Evolutionary conservation across 2,329 filamentous ascomycete species (phyloP).

Genomic region (Cercospora janseana): DNA sequence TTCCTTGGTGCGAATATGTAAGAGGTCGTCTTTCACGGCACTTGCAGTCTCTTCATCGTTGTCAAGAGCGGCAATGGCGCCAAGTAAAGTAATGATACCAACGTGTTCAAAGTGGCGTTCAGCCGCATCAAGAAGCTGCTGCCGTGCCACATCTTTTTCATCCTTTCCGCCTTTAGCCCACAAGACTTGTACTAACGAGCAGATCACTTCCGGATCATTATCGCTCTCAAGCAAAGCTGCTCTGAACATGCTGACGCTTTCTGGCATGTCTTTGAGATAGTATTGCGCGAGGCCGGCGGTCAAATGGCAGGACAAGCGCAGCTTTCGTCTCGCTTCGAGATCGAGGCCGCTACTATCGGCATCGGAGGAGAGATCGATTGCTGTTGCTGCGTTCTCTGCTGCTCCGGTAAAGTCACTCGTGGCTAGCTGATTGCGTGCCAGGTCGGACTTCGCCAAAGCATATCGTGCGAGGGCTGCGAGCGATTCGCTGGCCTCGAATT

Average conservation of each 20-base stretch:
- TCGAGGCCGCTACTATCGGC: slow-evolving; percentile 63
- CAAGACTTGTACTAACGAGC: slow-evolving; percentile 82
- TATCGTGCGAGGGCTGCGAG: slow-evolving; percentile 69
- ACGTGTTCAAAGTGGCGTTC: slow-evolving; percentile 73
- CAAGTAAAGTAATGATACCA: slow-evolving; percentile 75
- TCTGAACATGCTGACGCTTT: slow-evolving; percentile 76
- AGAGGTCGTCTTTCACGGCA: slow-evolving; percentile 75
- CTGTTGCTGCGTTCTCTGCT: slow-evolving; percentile 75
- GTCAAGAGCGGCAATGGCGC: slow-evolving; percentile 79
- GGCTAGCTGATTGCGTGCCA: slow-evolving; percentile 80
- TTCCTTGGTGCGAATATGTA: slow-evolving; percentile 66
- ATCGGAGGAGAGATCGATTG: slow-evolving; percentile 74
- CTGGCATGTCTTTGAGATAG: slow-evolving; percentile 62
- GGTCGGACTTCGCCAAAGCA: slow-evolving; percentile 79
- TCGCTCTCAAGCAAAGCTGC: slow-evolving; percentile 73
- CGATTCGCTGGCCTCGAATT: slow-evolving; percentile 83
- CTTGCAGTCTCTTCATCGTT: slow-evolving; percentile 74
- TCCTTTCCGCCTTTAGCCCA: slow-evolving; percentile 82
- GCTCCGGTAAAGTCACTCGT: slow-evolving; percentile 64
- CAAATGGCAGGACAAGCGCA: slow-evolving; percentile 79
- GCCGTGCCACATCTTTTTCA: slow-evolving; percentile 72
- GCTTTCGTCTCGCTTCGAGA: slow-evolving; percentile 63
- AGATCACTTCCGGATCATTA: slow-evolving; percentile 77
- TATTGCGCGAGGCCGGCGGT: slow-evolving; percentile 83
- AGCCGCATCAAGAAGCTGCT: slow-evolving; percentile 76